These are phyloP conservation scores for Chaetomidium leptoderma DNA, from an alignment of 495 filamentous ascomycete genomes.

Conservation along the genomic window DNA sequence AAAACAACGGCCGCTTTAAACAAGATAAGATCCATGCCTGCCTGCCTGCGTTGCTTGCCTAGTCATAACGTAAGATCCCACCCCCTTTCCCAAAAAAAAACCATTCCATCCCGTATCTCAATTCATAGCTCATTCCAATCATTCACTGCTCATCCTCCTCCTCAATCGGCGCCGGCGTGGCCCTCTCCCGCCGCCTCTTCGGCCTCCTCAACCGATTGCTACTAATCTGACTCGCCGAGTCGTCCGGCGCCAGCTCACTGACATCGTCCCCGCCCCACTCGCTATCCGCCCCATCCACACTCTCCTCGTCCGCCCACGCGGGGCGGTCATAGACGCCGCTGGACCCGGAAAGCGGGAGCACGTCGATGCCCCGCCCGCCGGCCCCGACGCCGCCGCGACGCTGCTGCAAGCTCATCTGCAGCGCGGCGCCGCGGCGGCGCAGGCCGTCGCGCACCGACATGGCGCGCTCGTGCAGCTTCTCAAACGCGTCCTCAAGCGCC, in stretches of 20 bases:
- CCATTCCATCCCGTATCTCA: background rate
- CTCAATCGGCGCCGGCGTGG: slow-evolving; percentile 79
- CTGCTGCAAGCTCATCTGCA: slow-evolving; percentile 72
- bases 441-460: slow-evolving; percentile 75
- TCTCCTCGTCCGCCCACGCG: slow-evolving; percentile 45
- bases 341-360: slow-evolving; percentile 40
- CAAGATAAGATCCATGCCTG: background rate
- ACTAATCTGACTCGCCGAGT: slow-evolving; percentile 82
- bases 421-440: slow-evolving; percentile 71
- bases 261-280: slow-evolving; percentile 65
- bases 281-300: slow-evolving; percentile 51
- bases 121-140: background rate
- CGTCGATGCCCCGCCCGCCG: slow-evolving; percentile 36
- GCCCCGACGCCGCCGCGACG: slow-evolving; percentile 46
- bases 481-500: slow-evolving; percentile 89
- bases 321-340: slow-evolving; percentile 41
- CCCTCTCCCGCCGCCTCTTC: slow-evolving; percentile 66
- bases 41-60: background rate
- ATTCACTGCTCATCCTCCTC: slow-evolving; percentile 54
- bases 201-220: slow-evolving; percentile 65
- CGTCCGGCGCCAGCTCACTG: slow-evolving; percentile 69
- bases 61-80: background rate
- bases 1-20: background rate
- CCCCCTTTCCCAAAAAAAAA: background rate
- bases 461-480: slow-evolving; percentile 80